Conservation (phyloP, 208 protist species). For the Naegleria lovaniensis region DNA sequence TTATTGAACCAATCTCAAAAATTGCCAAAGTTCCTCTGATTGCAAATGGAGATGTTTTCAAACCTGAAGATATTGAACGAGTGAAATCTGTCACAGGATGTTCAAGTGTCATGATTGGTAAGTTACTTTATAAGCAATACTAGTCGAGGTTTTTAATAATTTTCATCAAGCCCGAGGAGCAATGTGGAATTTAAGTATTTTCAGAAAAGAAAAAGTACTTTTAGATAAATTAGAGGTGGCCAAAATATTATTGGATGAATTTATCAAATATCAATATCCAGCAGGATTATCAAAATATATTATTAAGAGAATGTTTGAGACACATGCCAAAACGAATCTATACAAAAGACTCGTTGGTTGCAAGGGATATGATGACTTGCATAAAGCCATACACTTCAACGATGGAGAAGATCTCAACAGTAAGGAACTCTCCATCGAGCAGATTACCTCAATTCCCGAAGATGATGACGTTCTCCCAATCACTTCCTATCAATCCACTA, state of each 20-base stretch:
- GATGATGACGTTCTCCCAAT: neutral
- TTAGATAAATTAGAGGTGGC: neutral
- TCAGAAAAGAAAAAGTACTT: slow-evolving; percentile 41
- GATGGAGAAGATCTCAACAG: neutral
- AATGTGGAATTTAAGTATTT: slow-evolving; percentile 79
- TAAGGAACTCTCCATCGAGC: neutral
- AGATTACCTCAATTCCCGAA: neutral
- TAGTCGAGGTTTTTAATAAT: neutral
- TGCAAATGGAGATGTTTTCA: slow-evolving; percentile 58
- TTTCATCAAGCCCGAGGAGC: slow-evolving; percentile 91
- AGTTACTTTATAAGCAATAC: neutral
- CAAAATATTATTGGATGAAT: neutral
- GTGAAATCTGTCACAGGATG: slow-evolving; percentile 24
- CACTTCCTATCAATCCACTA: too few relatives aligned
- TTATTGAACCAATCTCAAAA: slow-evolving; percentile 35
- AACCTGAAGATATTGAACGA: slow-evolving; percentile 36
- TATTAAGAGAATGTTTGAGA: slow-evolving; percentile 8
- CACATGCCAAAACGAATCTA: neutral
- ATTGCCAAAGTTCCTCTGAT: slow-evolving; percentile 48
- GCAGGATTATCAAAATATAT: neutral
- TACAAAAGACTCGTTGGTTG: neutral
- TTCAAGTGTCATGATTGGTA: neutral
- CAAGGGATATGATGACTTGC: neutral
- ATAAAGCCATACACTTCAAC: neutral
- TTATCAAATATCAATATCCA: neutral